phyloP scores from a whole-genome alignment of 495 filamentous ascomycete genomes.

The Hypoxylon subgilvum region DNA sequence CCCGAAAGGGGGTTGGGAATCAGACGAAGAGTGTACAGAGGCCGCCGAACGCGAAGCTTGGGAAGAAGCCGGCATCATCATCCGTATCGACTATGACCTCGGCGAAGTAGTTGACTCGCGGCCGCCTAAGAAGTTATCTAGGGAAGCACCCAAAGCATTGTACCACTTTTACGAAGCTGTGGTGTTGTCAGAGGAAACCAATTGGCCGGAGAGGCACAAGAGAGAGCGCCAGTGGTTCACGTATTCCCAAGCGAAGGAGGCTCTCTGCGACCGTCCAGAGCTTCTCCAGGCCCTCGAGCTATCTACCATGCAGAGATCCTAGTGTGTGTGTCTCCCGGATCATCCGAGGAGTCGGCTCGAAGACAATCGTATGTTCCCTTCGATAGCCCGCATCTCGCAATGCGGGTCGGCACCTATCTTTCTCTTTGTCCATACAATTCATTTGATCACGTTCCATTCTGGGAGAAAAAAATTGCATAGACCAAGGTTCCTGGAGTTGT shows the following conservation, averaged over 20 bases:
- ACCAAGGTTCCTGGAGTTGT: conserved; percentile 41
- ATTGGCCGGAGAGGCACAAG: conserved; percentile 96
- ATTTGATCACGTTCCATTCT: conserved; percentile 21
- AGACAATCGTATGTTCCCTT: neutral
- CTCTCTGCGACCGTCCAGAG: conserved; percentile 80
- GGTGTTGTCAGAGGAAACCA: conserved; percentile 77
- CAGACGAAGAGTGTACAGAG: conserved; percentile 73
- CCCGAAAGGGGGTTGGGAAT: conserved; percentile 97
- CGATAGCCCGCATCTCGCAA: conserved; percentile 5
- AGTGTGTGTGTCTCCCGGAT: conserved; percentile 12
- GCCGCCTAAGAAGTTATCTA: conserved; percentile 62
- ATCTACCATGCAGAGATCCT: conserved; percentile 67
- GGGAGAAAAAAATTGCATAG: conserved; percentile 41
- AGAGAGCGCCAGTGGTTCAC: conserved; percentile 86
- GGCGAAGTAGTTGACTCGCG: conserved; percentile 83
- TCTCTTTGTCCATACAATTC: conserved; percentile 29
- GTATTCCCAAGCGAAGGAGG: conserved; percentile 77
- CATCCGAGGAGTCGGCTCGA: conserved; percentile 2
- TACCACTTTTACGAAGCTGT: conserved; percentile 90
- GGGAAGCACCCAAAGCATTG: conserved; percentile 73
- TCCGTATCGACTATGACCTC: conserved; percentile 79
- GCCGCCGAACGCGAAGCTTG: conserved; percentile 81
- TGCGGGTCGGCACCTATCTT: conserved; percentile 9
- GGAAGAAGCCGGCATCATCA: conserved; percentile 94
- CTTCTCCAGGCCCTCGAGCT: conserved; percentile 82